phyloP scores from a whole-genome alignment of 257 asterid genomes.

The Petrea volubilis region DNA sequence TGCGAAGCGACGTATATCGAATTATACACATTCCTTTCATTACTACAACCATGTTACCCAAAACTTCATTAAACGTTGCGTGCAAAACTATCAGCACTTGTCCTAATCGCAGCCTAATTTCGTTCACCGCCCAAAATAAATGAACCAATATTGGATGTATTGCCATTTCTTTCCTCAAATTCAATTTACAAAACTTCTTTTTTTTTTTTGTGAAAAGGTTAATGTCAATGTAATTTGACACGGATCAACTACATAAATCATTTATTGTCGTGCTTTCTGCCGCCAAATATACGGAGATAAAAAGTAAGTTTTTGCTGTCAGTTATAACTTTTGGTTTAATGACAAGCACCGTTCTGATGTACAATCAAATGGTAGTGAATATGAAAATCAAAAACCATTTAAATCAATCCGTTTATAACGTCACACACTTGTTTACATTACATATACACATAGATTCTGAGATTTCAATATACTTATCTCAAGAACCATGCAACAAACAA shows the following conservation, averaged over 20 bases:
- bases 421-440: background rate
- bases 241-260: too few relatives aligned
- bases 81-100: background rate
- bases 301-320: too few relatives aligned
- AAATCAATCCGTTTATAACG: background rate
- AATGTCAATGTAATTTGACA: too few relatives aligned
- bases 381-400: too few relatives aligned
- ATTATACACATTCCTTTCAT: background rate
- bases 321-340: too few relatives aligned
- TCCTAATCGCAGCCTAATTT: background rate
- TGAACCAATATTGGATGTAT: too few relatives aligned
- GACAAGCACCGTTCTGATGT: too few relatives aligned
- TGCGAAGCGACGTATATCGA: slow-evolving; percentile 13
- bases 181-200: too few relatives aligned
- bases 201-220: too few relatives aligned
- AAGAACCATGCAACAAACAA: background rate
- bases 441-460: background rate
- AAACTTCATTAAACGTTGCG: background rate
- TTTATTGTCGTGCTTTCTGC: too few relatives aligned
- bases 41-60: background rate
- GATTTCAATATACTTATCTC: background rate
- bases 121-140: background rate
- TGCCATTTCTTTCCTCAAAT: background rate
- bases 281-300: too few relatives aligned
- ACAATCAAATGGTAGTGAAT: too few relatives aligned